Evolutionary conservation across 352 stramenopile genomes (phyloP).

Genomic region (Phytophthora pistaciae): DNA sequence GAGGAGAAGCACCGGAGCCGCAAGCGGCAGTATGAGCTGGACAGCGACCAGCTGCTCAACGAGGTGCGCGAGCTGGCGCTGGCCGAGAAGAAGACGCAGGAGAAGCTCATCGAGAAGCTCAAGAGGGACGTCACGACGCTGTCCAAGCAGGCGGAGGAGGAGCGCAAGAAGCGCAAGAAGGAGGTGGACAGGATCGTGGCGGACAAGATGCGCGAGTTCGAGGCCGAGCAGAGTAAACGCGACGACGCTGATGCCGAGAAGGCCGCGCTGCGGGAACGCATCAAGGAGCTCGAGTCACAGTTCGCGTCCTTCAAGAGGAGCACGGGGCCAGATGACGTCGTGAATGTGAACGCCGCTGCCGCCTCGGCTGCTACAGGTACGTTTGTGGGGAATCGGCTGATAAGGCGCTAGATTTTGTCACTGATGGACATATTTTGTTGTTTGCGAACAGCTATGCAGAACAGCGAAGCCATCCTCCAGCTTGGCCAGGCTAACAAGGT

Average conservation of each 20-base stretch:
- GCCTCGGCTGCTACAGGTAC: slow-evolving; percentile 37
- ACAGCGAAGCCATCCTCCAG: slow-evolving; percentile 58
- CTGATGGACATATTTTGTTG: neutral
- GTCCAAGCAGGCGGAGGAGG: slow-evolving; percentile 61
- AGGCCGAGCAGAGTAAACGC: slow-evolving; percentile 41
- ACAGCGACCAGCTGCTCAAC: slow-evolving; percentile 69
- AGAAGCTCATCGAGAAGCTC: slow-evolving; percentile 74
- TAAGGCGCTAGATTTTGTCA: no score
- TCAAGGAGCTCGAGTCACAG: slow-evolving; percentile 67
- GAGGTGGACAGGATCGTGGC: slow-evolving; percentile 58
- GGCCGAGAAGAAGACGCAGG: slow-evolving; percentile 79
- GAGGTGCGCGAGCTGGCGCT: slow-evolving; percentile 66
- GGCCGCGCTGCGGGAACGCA: slow-evolving; percentile 41
- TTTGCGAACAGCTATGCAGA: slow-evolving; percentile 37
- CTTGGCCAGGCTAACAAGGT: slow-evolving; percentile 83
- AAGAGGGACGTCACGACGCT: slow-evolving; percentile 72
- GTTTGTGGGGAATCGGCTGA: neutral
- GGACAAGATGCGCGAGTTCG: slow-evolving; percentile 53
- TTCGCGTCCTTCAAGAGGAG: slow-evolving; percentile 58
- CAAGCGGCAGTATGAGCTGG: slow-evolving; percentile 67
- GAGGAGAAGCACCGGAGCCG: slow-evolving; percentile 62
- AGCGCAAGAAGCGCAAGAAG: slow-evolving; percentile 50
- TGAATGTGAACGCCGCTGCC: slow-evolving; percentile 45
- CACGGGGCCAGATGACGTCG: slow-evolving; percentile 46
- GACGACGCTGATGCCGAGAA: slow-evolving; percentile 49